These are phyloP conservation scores for Leccinum ochraceum DNA, from an alignment of 768 basidiomycete species.

Conservation along the genomic window DNA sequence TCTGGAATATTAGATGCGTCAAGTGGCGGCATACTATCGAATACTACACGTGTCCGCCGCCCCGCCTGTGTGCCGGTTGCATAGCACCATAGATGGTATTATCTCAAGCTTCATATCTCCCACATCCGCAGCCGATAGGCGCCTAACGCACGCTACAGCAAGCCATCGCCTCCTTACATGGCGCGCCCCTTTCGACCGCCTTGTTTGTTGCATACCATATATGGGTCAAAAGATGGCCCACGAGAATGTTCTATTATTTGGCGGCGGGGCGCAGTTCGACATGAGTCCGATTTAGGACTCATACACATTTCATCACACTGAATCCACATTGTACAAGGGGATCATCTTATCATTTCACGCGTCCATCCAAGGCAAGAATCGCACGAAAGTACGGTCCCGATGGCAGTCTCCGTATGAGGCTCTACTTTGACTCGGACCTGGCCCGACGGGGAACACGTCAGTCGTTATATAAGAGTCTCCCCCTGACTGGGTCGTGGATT, in stretches of 20 bases:
- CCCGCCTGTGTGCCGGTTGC: neutral
- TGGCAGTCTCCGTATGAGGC: neutral
- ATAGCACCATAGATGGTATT: neutral
- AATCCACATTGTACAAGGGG: neutral
- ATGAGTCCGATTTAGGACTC: constrained; percentile 6
- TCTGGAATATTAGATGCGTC: neutral
- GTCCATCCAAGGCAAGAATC: constrained; percentile 20
- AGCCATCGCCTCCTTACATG: constrained; percentile 4
- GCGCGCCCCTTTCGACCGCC: neutral
- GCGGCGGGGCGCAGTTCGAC: constrained; percentile 2
- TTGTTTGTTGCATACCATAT: constrained; percentile 1
- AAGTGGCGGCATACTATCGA: neutral
- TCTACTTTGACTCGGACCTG: constrained; percentile 1
- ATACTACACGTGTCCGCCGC: neutral
- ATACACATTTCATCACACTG: neutral
- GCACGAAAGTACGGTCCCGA: constrained; percentile 9
- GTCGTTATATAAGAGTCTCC: constrained; percentile 22
- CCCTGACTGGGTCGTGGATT: neutral
- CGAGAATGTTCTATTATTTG: neutral
- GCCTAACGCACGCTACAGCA: constrained; percentile 26
- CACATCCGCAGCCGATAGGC: constrained; percentile 4
- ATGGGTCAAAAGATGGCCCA: neutral
- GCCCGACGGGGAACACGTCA: neutral
- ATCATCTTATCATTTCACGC: neutral
- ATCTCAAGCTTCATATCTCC: neutral